Base-by-base conservation (phyloP, 2,329 filamentous ascomycete species). In the Talaromyces islandicus region DNA sequence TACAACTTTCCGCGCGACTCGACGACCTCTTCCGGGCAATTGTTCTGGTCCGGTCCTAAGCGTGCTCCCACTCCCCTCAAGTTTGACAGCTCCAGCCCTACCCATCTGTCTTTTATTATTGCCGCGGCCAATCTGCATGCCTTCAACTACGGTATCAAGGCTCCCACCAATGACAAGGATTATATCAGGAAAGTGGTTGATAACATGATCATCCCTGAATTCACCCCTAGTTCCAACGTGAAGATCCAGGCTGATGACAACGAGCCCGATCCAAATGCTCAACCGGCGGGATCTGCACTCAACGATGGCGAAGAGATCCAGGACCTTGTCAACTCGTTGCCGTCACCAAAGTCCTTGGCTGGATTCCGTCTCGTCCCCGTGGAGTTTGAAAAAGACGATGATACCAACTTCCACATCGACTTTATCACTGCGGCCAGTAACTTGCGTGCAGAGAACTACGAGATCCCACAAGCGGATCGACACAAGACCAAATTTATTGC, bases 401-500 rank as follows among this genome's bases (percentile, higher is more conserved):
- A 99, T 75, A 91, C 89, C 56, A 99, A 99, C 76, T 86, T 94
- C 76, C 94, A 99, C 80, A 99, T 99, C 69, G 94, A 97, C 77
- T 99, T 99, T 80, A 97, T 99, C 77, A 95, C 94, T 7, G 92
- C 92, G 1, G 92, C 92, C 65, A 97, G 92, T 80, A 99, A 99
- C 74, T 81, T 99, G 62, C 90, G 95, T 62, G 94, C 94, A 0
- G 89, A 96, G 76, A 99, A 99, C 80, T 99, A 99, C 84, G 96
- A 94, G 76, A 99, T 99, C 67, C 86, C 91, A 70, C 84, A 87
- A 64, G 92, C 94, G 0, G 93, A 99, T 72, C 85, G 91, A 63
- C 94, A 97, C 83, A 96, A 94, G 87, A 99, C 93, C 63, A 99
- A 99, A 81, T 97, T 99, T 77, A 99, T 99, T 73, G 95, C 94